Evolutionary conservation across 2,329 filamentous ascomycete species (phyloP).

Genomic region (Graphilbum fragrans): DNA sequence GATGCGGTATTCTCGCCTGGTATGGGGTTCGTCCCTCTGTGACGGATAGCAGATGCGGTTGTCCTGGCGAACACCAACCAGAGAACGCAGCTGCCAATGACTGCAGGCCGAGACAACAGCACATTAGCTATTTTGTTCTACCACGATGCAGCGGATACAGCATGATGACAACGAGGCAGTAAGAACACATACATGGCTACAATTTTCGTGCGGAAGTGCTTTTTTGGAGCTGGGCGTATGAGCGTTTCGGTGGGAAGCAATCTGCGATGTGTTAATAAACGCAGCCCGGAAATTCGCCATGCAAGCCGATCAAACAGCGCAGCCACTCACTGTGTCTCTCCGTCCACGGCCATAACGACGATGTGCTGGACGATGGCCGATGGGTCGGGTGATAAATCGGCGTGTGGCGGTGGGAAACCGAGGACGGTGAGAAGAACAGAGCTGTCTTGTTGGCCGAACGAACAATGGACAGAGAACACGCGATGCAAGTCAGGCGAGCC

Average conservation of each 20-base stretch:
- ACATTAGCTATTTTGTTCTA: no score
- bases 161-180: background rate
- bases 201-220: conserved; percentile 56
- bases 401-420: no score
- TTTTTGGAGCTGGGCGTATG: conserved; percentile 46
- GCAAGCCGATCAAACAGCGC: background rate
- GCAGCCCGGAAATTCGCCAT: no score
- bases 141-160: background rate
- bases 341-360: conserved; percentile 39
- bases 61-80: conserved; percentile 69
- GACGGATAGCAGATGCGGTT: conserved; percentile 78
- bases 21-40: conserved; percentile 47
- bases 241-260: conserved; percentile 54
- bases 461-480: no score
- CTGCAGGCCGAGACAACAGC: conserved; percentile 33
- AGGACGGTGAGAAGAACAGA: no score
- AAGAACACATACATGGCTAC: conserved; percentile 43
- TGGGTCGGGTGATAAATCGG: background rate
- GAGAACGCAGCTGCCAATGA: conserved; percentile 81
- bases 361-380: conserved; percentile 5
- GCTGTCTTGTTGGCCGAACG: no score
- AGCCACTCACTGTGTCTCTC: conserved; percentile 35
- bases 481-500: no score
- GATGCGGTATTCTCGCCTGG: conserved; percentile 28
- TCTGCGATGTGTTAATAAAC: conserved; percentile 25